Base-by-base conservation (phyloP, 805 yeast genomes). In the Kazachstania psychrophila region DNA sequence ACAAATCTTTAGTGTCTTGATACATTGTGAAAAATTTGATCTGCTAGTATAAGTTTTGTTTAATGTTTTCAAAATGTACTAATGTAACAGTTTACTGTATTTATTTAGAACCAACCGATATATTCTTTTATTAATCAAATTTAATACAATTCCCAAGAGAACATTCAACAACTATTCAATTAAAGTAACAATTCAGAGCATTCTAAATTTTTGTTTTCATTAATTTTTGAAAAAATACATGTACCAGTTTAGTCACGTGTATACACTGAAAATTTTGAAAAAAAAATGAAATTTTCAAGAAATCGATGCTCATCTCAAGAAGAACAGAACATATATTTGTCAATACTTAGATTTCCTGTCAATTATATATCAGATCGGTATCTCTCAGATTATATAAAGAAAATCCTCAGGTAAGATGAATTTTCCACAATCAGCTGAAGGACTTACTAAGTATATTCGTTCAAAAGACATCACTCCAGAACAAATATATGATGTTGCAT, bases 401-500 rank as follows among this genome's bases (percentile, higher is more conserved):
- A n/a, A n/a, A n/a, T 24, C 13, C 10, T 10, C 27, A n/a, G 13
- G 27, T 11, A 11, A 24, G 10, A 43, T 47, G 43, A 38, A 32
- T 6, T 13, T 46, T 40, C 43, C 47, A 28, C 27, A 23, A n/a
- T 48, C 69, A 5, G 69, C 74, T 0, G 81, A 74, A 43, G 64
- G 68, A 2, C 52, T 77, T 20, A 78, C 88, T 1, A 69, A 69
- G 49, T 65, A 62, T 46, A 62, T 81, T 20, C 66, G 89, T 43
- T 69, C 76, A 16, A 78, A 73, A 46, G 63, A 61, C 26, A 66
- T 68, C 1, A 20, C 66, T 1, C 54, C 72, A 0, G 54, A 54
- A 5, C 67, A 72, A 18, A 66, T 79, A 15, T 58, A 66, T 11
- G 52, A 47, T 31, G 30, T 59, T 54, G 29, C 62, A 63, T 6